These are phyloP conservation scores for Epichloe sp. DNA, from an alignment of 2,329 filamentous ascomycete species.

Conservation along the genomic window DNA sequence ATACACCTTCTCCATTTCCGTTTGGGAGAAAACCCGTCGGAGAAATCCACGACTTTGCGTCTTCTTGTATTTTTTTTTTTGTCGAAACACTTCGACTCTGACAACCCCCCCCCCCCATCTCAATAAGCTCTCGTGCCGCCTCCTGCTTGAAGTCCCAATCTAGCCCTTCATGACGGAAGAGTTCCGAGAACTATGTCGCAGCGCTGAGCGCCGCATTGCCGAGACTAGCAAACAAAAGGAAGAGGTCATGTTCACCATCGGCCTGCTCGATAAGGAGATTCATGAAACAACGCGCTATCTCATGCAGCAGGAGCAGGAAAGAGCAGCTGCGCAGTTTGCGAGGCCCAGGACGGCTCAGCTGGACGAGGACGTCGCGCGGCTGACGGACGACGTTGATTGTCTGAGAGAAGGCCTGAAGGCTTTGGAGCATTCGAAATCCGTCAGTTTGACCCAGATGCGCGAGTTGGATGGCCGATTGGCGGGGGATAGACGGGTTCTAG, in stretches of 20 bases:
- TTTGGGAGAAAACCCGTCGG: neutral
- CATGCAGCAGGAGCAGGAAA: neutral
- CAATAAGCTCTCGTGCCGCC: neutral
- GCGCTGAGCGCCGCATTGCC: neutral
- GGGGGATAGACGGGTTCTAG: neutral
- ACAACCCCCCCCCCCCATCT: neutral
- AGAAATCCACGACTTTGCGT: neutral
- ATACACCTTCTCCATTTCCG: neutral
- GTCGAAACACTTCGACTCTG: too few species aligned
- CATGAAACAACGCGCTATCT: conserved; percentile 2
- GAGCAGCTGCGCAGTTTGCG: neutral
- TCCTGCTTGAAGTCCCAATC: neutral
- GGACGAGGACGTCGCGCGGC: neutral
- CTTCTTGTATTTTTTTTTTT: neutral
- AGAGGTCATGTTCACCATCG: conserved; percentile 1
- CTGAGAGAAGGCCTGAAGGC: neutral
- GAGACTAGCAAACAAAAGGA: neutral
- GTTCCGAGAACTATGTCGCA: neutral
- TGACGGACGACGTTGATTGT: conserved; percentile 1
- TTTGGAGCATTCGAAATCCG: neutral
- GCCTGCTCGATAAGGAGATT: conserved; percentile 2
- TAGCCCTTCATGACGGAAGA: neutral
- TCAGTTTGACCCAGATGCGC: neutral
- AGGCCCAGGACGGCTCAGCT: conserved; percentile 1
- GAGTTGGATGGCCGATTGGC: neutral